Percentiles rank a stretch among this genome's conserved stretches.
Conservation (phyloP, 805 yeast genomes). For the Candida sithepensis region DNA sequence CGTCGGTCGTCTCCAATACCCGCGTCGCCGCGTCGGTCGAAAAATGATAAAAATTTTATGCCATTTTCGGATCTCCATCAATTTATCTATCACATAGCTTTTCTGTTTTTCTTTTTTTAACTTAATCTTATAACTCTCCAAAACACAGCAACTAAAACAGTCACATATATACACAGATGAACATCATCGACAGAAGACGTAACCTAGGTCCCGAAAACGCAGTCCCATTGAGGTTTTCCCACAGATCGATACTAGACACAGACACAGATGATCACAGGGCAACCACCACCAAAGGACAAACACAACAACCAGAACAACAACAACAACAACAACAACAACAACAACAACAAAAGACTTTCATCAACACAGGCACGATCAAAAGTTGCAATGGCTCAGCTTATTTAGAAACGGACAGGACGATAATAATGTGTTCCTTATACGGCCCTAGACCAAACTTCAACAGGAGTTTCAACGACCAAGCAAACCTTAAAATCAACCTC, state of each 20-base stretch:
- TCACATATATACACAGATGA: conserved; percentile 29
- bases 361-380: conserved; percentile 60
- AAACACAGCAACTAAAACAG: too few relatives aligned
- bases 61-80: too few relatives aligned
- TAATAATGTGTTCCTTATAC: conserved; percentile 66
- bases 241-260: conserved; percentile 12
- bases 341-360: conserved; percentile 49
- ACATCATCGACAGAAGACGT: conserved; percentile 70
- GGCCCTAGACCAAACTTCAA: conserved; percentile 78
- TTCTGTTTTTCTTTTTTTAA: too few relatives aligned
- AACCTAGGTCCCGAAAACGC: conserved; percentile 79
- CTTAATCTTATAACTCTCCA: too few relatives aligned
- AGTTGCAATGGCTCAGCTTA: conserved; percentile 84
- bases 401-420: conserved; percentile 60
- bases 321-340: background rate
- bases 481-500: conserved; percentile 24
- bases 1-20: too few relatives aligned
- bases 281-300: background rate
- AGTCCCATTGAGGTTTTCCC: conserved; percentile 43
- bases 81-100: too few relatives aligned
- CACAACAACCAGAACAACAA: conserved; percentile 13
- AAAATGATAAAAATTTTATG: too few relatives aligned
- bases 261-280: conserved; percentile 8
- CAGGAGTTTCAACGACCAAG: conserved; percentile 30
- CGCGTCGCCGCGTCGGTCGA: too few relatives aligned